Evolutionary conservation across 1,284 basidiomycete genomes (phyloP), one percentile per base, ranked within the genome.

Genomic region (Leccinum subrobustum): DNA sequence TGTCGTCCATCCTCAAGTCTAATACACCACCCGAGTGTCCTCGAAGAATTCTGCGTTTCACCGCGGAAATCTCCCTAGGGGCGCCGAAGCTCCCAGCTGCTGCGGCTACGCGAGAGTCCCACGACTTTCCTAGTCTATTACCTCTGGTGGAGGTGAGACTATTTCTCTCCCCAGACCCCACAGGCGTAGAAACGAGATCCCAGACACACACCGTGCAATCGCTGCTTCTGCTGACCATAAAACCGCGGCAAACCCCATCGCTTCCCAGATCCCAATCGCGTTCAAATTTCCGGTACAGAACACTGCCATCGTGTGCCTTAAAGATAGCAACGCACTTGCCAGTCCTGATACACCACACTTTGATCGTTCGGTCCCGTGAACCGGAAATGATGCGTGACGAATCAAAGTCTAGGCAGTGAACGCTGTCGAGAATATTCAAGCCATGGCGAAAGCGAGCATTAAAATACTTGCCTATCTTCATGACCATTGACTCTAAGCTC

Each of bases 391-490:
- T 88, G 59, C 89, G 86, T 16, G 79, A 77, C 44, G 81, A 77
- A 64, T 84, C 82, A 65, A 93, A 89, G 67, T 93, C 90, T 7
- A 94, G 80, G 70, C 92, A 93, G 69, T 96, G 96, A 8, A 96
- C 91, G 64, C 89, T 91, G 63, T 53, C 2, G 39, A 59, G 33
- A 42, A 54, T 3, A 20, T 20, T 68, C 39, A 57, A 54, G 39
- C 52, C 18, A 18, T 23, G 20, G 27, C 1, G 25, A 53, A 63
- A 37, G 16, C 5, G n/a, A 47, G 59, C 16, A 23, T 55, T 20
- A 27, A 18, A 20, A n/a, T 35, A 31, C 64, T 18, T 62, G 71
- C 73, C 75, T 74, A 58, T 75, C 73, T 18, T 64, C 65, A 48
- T 76, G 75, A 23, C 74, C 73, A 55, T 77, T 75, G 6, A 91